Conservation (phyloP, 1,139 yeast genomes). For the Kodamaea suecica region DNA sequence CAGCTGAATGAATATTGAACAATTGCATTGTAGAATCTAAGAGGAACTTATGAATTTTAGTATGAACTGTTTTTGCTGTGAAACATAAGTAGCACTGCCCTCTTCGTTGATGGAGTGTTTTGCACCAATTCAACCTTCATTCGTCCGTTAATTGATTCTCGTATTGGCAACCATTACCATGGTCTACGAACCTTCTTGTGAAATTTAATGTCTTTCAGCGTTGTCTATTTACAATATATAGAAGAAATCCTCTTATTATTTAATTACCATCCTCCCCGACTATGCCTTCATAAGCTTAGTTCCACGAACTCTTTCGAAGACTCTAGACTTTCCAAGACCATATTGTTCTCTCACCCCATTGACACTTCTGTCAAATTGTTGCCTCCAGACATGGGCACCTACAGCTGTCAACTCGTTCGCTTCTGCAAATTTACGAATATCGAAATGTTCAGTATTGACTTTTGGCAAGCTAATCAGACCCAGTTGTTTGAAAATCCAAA, state of each 20-base stretch:
- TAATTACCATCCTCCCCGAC: slow-evolving; percentile 1
- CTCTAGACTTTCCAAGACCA: slow-evolving; percentile 71
- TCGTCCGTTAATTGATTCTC: too few species aligned
- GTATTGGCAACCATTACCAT: too few species aligned
- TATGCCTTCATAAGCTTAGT: slow-evolving; percentile 20
- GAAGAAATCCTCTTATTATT: neutral
- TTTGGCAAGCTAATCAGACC: slow-evolving; percentile 14
- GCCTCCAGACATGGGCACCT: slow-evolving; percentile 94
- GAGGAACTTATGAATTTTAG: too few species aligned
- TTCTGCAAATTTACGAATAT: slow-evolving; percentile 67
- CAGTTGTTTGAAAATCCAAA: slow-evolving; percentile 86
- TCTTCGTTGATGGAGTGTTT: too few species aligned
- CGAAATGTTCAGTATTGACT: slow-evolving; percentile 39
- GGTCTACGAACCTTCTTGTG: too few species aligned
- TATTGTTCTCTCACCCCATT: slow-evolving; percentile 63
- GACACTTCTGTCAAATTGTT: slow-evolving; percentile 75
- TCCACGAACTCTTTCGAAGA: slow-evolving; percentile 57
- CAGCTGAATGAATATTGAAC: too few species aligned
- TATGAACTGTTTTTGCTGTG: too few species aligned
- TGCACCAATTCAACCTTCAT: too few species aligned
- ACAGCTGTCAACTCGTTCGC: slow-evolving; percentile 59
- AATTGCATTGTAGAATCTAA: too few species aligned
- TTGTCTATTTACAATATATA: slow-evolving; percentile 9
- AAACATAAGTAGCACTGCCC: too few species aligned
- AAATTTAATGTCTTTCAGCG: too few species aligned